Evolutionary conservation across 805 yeast species (phyloP).

Genomic region (Zygotorulaspora chibaensis): DNA sequence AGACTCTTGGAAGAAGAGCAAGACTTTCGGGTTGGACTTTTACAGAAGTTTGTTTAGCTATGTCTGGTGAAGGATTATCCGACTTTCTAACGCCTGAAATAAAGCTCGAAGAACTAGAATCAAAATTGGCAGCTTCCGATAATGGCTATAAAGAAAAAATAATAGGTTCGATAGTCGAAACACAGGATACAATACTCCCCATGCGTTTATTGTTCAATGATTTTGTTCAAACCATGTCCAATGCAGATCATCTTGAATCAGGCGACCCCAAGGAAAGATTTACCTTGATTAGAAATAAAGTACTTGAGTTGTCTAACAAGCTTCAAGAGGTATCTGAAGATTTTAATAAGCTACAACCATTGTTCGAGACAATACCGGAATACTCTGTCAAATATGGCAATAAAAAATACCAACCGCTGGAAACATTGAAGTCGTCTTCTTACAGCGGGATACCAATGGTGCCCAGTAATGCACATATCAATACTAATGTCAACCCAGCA

Average conservation of each 20-base stretch:
- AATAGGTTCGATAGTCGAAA: slow-evolving; percentile 5
- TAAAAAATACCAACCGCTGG: slow-evolving; percentile 25
- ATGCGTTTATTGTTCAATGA: slow-evolving; percentile 27
- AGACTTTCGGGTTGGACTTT: not conserved
- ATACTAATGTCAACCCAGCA: not conserved
- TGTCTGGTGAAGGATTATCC: slow-evolving; percentile 6
- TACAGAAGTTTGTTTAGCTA: slow-evolving; percentile 1
- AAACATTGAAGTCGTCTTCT: slow-evolving; percentile 15
- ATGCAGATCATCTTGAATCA: slow-evolving; percentile 12
- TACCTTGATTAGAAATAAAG: slow-evolving; percentile 15
- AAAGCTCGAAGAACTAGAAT: slow-evolving; percentile 21
- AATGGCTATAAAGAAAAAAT: slow-evolving; percentile 13
- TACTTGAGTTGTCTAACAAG: slow-evolving; percentile 20
- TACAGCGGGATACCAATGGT: slow-evolving; percentile 3
- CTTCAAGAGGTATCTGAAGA: slow-evolving; percentile 26
- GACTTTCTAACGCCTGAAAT: slow-evolving; percentile 11
- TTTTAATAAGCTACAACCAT: slow-evolving; percentile 22
- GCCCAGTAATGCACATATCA: slow-evolving; percentile 5
- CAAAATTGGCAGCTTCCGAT: slow-evolving; percentile 13
- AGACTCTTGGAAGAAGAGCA: not conserved
- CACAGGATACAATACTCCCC: slow-evolving; percentile 19
- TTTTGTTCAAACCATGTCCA: slow-evolving; percentile 24
- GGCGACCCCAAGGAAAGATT: slow-evolving; percentile 23
- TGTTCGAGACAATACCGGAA: slow-evolving; percentile 27
- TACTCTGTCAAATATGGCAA: slow-evolving; percentile 18